These are phyloP conservation scores for Lasiodiplodia citricola DNA, from an alignment of 2,329 filamentous ascomycete genomes.

Conservation along the genomic window DNA sequence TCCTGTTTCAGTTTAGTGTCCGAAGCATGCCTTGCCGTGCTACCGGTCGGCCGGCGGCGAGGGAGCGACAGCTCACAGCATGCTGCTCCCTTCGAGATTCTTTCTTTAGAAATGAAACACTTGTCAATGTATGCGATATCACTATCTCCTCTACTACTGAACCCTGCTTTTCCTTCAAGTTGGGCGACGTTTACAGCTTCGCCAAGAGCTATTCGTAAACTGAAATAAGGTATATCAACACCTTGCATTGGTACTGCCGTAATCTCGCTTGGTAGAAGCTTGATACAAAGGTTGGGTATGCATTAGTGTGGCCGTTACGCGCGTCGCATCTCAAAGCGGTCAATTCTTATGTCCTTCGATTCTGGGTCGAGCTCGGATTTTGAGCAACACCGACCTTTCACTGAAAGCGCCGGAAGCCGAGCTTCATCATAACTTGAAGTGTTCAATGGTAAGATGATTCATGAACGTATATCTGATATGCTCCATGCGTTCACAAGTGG, in stretches of 20 bases:
- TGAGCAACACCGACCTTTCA: not conserved
- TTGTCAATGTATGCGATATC: too few relatives aligned
- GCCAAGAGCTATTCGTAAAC: not conserved
- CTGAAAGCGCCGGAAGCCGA: not conserved
- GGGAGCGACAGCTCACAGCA: not conserved
- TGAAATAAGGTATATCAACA: not conserved
- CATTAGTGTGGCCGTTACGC: not conserved
- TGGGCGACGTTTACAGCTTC: too few relatives aligned
- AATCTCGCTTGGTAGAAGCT: not conserved
- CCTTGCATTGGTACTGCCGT: not conserved
- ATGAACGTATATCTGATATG: too few relatives aligned
- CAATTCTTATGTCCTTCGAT: not conserved
- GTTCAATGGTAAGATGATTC: not conserved
- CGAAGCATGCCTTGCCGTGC: not conserved
- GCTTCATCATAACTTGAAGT: not conserved
- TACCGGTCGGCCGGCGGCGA: not conserved
- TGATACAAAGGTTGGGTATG: not conserved
- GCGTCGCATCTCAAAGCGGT: not conserved
- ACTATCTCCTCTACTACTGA: too few relatives aligned
- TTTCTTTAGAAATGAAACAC: too few relatives aligned
- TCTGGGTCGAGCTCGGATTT: slow-evolving; percentile 4
- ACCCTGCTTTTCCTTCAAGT: too few relatives aligned
- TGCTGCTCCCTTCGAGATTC: too few relatives aligned
- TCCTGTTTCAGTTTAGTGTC: not conserved
- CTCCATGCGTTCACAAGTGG: not conserved